These are phyloP conservation scores for Lodderomyces margitis DNA, from an alignment of 1,139 yeast genomes.

Conservation along the genomic window DNA sequence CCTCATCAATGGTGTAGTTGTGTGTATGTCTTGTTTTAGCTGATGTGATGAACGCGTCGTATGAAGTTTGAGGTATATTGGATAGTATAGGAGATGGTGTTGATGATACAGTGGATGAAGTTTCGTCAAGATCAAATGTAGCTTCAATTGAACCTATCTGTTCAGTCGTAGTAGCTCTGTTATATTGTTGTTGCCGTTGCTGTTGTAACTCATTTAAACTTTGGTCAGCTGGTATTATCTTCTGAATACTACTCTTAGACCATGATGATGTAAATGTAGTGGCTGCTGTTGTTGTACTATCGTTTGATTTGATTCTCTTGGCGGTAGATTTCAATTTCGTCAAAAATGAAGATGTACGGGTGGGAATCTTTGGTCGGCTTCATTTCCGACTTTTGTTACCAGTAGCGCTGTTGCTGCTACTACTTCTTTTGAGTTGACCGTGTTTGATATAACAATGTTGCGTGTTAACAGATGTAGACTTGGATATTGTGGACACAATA, in stretches of 20 bases:
- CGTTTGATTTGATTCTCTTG: not conserved
- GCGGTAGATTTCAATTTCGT: not conserved
- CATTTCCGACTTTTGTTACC: not conserved
- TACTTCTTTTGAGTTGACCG: not conserved
- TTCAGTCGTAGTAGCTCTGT: not conserved
- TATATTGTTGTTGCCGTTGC: too few relatives aligned
- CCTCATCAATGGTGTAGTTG: not conserved
- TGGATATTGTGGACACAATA: too few relatives aligned
- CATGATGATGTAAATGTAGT: not conserved
- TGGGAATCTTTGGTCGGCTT: not conserved
- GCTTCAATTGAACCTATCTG: not conserved
- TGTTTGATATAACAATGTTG: not conserved
- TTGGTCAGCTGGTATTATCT: not conserved
- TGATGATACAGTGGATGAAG: not conserved
- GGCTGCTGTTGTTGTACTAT: not conserved
- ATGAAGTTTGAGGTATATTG: not conserved
- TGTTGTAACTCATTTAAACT: not conserved
- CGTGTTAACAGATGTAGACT: too few relatives aligned
- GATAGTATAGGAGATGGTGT: not conserved
- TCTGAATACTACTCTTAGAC: not conserved
- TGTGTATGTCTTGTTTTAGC: not conserved
- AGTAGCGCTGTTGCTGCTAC: not conserved
- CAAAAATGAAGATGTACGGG: conserved; percentile 1
- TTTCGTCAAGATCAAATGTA: not conserved
- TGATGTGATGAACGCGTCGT: not conserved